These are phyloP conservation scores for Backusella luteola DNA, from an alignment of 192 early-diverging fungal genomes.

Conservation along the genomic window DNA sequence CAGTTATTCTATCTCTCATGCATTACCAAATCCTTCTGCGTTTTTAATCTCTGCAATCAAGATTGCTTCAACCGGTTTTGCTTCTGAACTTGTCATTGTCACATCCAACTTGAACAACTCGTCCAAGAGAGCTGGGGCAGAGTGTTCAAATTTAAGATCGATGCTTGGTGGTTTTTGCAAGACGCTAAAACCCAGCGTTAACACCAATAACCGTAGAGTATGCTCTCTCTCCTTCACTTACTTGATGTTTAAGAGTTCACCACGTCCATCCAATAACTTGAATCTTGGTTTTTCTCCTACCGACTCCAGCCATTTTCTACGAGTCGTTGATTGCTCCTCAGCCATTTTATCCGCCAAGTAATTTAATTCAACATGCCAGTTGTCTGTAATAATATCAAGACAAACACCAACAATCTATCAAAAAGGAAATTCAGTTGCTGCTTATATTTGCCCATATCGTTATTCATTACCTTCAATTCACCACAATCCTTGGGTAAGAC, in stretches of 20 bases:
- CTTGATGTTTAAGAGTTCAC: constrained; percentile 49
- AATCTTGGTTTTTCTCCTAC: constrained; percentile 5
- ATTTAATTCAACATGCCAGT: constrained; percentile 46
- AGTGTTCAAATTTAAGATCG: constrained; percentile 47
- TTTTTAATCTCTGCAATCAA: constrained; percentile 61
- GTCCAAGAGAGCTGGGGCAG: constrained; percentile 65
- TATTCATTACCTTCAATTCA: constrained; percentile 54
- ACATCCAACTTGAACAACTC: constrained; percentile 62
- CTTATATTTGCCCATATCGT: background rate
- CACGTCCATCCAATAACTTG: constrained; percentile 52
- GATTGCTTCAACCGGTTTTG: constrained; percentile 52
- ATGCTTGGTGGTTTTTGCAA: constrained; percentile 63
- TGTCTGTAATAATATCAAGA: constrained; percentile 40
- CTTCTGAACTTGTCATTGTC: constrained; percentile 64
- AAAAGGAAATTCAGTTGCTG: background rate
- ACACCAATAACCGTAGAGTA: background rate
- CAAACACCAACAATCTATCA: constrained; percentile 44
- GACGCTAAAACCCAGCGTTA: constrained; percentile 31
- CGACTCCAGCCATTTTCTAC: constrained; percentile 30
- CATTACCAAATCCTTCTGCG: constrained; percentile 39
- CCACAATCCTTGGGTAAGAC: constrained; percentile 53
- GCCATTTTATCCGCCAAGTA: constrained; percentile 33
- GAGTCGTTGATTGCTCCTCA: constrained; percentile 27
- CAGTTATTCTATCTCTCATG: background rate
- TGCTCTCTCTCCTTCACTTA: constrained; percentile 14